Evolutionary conservation across 495 filamentous ascomycete species (phyloP).

Genomic region (Mytilinidion resinicola): DNA sequence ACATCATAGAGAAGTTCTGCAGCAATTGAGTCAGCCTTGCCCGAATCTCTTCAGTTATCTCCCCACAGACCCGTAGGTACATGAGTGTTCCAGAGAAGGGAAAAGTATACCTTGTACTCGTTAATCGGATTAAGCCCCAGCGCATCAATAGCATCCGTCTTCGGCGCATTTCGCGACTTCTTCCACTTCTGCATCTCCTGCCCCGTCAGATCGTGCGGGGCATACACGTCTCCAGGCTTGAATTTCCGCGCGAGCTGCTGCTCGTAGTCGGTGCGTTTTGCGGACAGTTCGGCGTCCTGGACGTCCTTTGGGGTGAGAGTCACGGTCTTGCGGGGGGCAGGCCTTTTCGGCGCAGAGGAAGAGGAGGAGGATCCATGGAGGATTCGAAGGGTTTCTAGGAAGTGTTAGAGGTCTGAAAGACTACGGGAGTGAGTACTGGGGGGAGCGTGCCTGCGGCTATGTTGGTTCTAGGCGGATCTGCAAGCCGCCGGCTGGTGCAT

Average conservation of each 20-base stretch:
- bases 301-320: neutral
- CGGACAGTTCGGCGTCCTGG: neutral
- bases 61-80: neutral
- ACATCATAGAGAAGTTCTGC: constrained; percentile 90
- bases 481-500: no score
- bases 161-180: constrained; percentile 54
- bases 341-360: no score
- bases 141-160: constrained; percentile 68
- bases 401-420: no score
- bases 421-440: no score
- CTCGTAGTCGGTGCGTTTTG: constrained; percentile 2
- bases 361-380: no score
- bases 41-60: neutral
- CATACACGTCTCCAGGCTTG: constrained; percentile 74
- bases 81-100: neutral
- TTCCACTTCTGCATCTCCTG: constrained; percentile 55
- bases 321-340: neutral
- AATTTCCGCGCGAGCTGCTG: constrained; percentile 47
- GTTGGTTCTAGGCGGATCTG: no score
- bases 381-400: no score
- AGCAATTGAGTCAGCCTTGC: constrained; percentile 2
- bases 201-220: constrained; percentile 77
- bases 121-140: constrained; percentile 74
- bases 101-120: constrained; percentile 67
- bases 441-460: no score